Evolutionary conservation across 2,329 filamentous ascomycete species (phyloP), one percentile per base, ranked within the genome.

Genomic region (Stachybotrys echinatus): DNA sequence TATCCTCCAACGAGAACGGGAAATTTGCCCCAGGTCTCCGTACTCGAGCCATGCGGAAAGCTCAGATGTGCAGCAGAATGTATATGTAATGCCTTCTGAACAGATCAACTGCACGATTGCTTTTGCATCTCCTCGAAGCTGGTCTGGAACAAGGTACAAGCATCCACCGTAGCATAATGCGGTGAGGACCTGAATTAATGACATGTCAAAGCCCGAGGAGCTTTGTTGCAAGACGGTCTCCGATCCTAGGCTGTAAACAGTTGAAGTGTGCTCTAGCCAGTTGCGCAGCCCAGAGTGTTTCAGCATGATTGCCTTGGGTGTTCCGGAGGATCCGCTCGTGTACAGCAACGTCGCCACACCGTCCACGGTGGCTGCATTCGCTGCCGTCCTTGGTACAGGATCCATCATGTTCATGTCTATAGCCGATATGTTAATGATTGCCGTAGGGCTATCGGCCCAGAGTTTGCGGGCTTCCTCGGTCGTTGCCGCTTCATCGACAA

Each of bases 271-370:
- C 31, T 62, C 62, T 5, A 63, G 45, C 12, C 55, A 51, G 47
- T 61, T 62, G 1, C 48, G 45, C 2, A 71, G 43, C 14, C 50
- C 55, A 1, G 23, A 37, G 48, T 68, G 63, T 0, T 18, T 48
- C 4, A 71, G 47, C 0, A 62, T 22, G 10, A 73, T 62, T 1
- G 71, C 72, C 52, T 74, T 74, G 4, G 72, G 72, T 0, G 22
- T 58, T 20, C 62, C 55, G 20, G 66, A 57, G 12, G 55, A 50
- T 45, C 61, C 52, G 45, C 60, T 56, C 20, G 58, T 58, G 54
- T 59, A 73, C 1, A 71, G 49, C 1, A 71, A 47, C 2, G 52
- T 48, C 5, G 57, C 60, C 2, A 52, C 46, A 1, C 17, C 19
- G 6, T 50, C 44, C 20, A 47, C 12, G 3, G 18, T 18, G 23